Conservation (phyloP, 2,329 filamentous ascomycete genomes). For the Phoma sp. region DNA sequence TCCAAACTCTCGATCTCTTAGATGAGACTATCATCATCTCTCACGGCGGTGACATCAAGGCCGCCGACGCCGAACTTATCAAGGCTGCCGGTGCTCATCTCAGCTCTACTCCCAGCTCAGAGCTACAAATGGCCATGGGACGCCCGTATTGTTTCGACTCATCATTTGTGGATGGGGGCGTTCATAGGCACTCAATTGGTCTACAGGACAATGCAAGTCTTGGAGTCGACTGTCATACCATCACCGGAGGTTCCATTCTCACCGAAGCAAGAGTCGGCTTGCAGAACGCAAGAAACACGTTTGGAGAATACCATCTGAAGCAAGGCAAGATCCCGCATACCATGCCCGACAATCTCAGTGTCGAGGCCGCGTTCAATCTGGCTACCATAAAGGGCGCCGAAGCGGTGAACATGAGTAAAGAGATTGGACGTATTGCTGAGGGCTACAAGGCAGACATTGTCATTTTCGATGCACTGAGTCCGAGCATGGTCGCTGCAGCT, state of each 20-base stretch:
- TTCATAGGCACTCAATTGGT: slow-evolving; percentile 21
- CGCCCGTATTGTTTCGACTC: slow-evolving; percentile 47
- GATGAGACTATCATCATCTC: slow-evolving; percentile 53
- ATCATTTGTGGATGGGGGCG: slow-evolving; percentile 22
- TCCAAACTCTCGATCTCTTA: slow-evolving; percentile 48
- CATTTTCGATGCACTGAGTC: slow-evolving; percentile 53
- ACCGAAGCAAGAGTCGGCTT: slow-evolving; percentile 60
- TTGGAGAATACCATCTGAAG: slow-evolving; percentile 49
- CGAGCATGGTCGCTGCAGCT: slow-evolving; percentile 51
- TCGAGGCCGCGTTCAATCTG: slow-evolving; percentile 57
- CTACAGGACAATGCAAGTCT: slow-evolving; percentile 53
- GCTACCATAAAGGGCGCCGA: slow-evolving; percentile 56
- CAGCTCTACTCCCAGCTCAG: slow-evolving; percentile 57
- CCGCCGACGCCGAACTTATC: slow-evolving; percentile 47
- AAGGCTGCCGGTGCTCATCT: slow-evolving; percentile 45
- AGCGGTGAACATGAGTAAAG: slow-evolving; percentile 50
- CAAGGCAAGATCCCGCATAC: slow-evolving; percentile 53
- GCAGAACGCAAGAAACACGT: slow-evolving; percentile 54
- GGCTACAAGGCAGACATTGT: slow-evolving; percentile 58
- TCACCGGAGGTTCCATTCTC: slow-evolving; percentile 54
- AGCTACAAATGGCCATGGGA: slow-evolving; percentile 57
- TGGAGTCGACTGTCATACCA: slow-evolving; percentile 62
- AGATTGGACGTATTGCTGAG: slow-evolving; percentile 54
- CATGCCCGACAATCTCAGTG: slow-evolving; percentile 53
- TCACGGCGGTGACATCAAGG: slow-evolving; percentile 45